Evolutionary conservation across 192 early-diverging fungal species (phyloP), one percentile per base, ranked within the genome.

Genomic region (Backusella sp.): DNA sequence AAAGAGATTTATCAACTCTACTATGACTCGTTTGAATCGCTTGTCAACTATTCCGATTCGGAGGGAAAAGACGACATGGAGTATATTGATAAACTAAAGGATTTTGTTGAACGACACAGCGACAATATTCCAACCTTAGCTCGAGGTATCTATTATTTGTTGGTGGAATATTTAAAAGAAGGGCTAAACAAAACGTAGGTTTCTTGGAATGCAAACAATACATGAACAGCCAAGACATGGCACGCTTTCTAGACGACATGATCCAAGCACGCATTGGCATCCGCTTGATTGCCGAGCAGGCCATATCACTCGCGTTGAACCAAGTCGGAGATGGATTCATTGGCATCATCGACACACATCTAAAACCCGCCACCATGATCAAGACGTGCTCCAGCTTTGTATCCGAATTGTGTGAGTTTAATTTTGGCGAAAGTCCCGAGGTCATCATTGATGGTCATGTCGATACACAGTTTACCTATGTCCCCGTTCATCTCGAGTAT

Each of bases 401-500:
- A 15, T 87, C 91, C 41, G 93, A 93, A 44, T 87, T 99, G 65
- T 97, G 95, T 82, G 96, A 97, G 75, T 80, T 96, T 76, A 94
- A 99, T 84, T 99, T 96, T 81, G 94, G 92, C 34, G 81, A 90
- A 6, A 85, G 90, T 5, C 97, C 97, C 3, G 86, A 90, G 3
- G 91, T 90, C 53, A 81, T 88, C 12, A 83, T 96, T 36, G 86
- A 89, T 79, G 92, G 93, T 1, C 86, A 93, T 72, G 78, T 78
- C 5, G 89, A 94, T 69, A 91, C 92, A 4, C 72, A 35, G 9
- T 88, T 95, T 67, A 87, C 93, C 35, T 98, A 98, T 84, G 92
- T 98, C 4, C 91, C 92, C 23, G 95, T 96, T 4, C 97, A 98
- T 77, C 84, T 98, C 15, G 96, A 98, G 82, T 98, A 98, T 77